These are phyloP conservation scores for Suillus lakei DNA, from an alignment of 768 basidiomycete genomes.

Conservation along the genomic window DNA sequence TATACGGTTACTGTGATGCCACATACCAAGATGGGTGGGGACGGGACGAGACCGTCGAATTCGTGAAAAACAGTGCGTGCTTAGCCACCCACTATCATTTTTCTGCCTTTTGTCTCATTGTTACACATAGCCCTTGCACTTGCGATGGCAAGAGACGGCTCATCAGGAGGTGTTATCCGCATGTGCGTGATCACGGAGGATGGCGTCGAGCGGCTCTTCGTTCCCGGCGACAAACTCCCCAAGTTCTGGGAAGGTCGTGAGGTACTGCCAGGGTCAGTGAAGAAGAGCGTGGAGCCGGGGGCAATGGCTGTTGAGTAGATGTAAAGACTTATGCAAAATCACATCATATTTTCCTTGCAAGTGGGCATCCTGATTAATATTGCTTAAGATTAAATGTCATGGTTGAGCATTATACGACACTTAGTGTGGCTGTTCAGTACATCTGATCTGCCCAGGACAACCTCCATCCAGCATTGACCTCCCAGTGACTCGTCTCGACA, in stretches of 20 bases:
- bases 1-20: conserved; percentile 99
- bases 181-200: conserved; percentile 97
- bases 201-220: conserved; percentile 88
- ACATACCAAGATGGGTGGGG: conserved; percentile 94
- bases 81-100: neutral
- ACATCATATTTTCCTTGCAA: neutral
- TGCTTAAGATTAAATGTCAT: neutral
- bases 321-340: neutral
- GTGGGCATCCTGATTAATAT: neutral
- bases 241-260: conserved; percentile 89
- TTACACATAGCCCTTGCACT: conserved; percentile 76
- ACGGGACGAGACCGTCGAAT: conserved; percentile 86
- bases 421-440: conserved; percentile 1
- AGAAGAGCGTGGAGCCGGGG: conserved; percentile 28
- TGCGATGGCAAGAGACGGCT: conserved; percentile 98
- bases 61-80: conserved; percentile 92
- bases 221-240: conserved; percentile 89
- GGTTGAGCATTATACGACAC: neutral
- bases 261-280: conserved; percentile 51
- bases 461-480: conserved; percentile 34
- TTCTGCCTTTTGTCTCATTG: neutral
- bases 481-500: conserved; percentile 43
- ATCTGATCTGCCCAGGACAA: conserved; percentile 15
- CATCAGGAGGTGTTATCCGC: conserved; percentile 95
- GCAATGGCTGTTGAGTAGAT: conserved; percentile 52